These are phyloP conservation scores for Aspergillus cejpii DNA, from an alignment of 2,329 filamentous ascomycete species.

Conservation along the genomic window DNA sequence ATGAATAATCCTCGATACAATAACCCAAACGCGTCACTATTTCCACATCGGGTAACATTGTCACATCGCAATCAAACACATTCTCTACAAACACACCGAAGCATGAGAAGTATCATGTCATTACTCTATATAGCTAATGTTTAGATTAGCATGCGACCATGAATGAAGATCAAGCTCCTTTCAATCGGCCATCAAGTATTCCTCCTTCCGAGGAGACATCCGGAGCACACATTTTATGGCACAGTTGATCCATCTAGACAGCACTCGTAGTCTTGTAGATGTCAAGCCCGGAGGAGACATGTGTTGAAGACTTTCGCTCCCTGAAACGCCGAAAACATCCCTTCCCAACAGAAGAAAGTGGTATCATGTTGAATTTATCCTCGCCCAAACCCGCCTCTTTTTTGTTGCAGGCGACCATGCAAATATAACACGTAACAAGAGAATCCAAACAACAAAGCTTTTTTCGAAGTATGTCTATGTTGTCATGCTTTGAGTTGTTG, in stretches of 20 bases:
- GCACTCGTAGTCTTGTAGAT: constrained; percentile 5
- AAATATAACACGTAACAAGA: constrained; percentile 31
- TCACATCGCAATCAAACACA: not conserved
- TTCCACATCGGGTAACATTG: not conserved
- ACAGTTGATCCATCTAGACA: constrained; percentile 2
- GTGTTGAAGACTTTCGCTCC: constrained; percentile 41
- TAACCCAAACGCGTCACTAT: not conserved
- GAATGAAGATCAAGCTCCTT: constrained; percentile 10
- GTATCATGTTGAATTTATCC: constrained; percentile 47
- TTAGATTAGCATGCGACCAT: constrained; percentile 30
- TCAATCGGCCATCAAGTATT: constrained; percentile 4
- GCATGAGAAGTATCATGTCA: constrained; percentile 6
- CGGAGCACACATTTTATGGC: constrained; percentile 5
- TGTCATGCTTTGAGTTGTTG: constrained; percentile 46
- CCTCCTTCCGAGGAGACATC: constrained; percentile 10
- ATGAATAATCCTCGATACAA: not conserved
- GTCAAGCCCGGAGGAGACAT: constrained; percentile 18
- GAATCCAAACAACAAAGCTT: constrained; percentile 21
- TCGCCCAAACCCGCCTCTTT: constrained; percentile 32
- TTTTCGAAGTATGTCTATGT: constrained; percentile 35
- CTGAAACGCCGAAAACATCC: constrained; percentile 39
- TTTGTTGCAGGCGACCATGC: constrained; percentile 31
- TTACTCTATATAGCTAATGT: constrained; percentile 33
- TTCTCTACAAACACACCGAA: not conserved
- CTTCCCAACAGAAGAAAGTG: constrained; percentile 40